These are phyloP conservation scores for Austroboletus eburneus DNA, from an alignment of 768 basidiomycete genomes.

Conservation along the genomic window DNA sequence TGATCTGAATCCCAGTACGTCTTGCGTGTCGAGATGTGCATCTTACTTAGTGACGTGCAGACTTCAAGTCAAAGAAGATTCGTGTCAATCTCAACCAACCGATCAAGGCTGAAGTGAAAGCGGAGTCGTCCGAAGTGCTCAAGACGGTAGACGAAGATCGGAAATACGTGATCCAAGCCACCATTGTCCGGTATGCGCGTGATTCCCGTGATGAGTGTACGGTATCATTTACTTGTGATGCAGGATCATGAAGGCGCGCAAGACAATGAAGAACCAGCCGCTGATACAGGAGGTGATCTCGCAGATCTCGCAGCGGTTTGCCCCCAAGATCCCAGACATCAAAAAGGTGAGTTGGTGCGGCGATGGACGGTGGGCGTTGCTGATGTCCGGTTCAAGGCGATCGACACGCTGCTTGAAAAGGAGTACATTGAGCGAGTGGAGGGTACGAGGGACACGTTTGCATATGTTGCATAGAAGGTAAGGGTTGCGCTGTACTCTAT, in stretches of 20 bases:
- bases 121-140: constrained; percentile 83
- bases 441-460: constrained; percentile 75
- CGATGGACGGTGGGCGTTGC: neutral
- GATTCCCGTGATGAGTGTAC: neutral
- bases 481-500: constrained; percentile 13
- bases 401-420: constrained; percentile 90
- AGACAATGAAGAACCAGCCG: constrained; percentile 92
- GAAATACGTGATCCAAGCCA: constrained; percentile 94
- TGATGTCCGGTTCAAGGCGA: constrained; percentile 51
- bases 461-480: constrained; percentile 32
- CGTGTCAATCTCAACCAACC: constrained; percentile 88
- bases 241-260: constrained; percentile 93
- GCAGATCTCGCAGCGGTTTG: constrained; percentile 82
- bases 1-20: constrained; percentile 77
- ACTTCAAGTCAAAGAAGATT: constrained; percentile 92
- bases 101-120: constrained; percentile 92
- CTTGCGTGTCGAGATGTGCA: neutral
- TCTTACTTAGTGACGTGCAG: constrained; percentile 35
- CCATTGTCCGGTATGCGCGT: constrained; percentile 65
- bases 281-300: constrained; percentile 88
- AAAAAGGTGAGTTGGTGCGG: constrained; percentile 64
- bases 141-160: constrained; percentile 97
- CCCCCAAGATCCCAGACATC: constrained; percentile 93
- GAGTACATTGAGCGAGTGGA: constrained; percentile 97
- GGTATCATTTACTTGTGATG: neutral